phyloP scores from a whole-genome alignment of 495 filamentous ascomycete species.

The Tuber calosporum region DNA sequence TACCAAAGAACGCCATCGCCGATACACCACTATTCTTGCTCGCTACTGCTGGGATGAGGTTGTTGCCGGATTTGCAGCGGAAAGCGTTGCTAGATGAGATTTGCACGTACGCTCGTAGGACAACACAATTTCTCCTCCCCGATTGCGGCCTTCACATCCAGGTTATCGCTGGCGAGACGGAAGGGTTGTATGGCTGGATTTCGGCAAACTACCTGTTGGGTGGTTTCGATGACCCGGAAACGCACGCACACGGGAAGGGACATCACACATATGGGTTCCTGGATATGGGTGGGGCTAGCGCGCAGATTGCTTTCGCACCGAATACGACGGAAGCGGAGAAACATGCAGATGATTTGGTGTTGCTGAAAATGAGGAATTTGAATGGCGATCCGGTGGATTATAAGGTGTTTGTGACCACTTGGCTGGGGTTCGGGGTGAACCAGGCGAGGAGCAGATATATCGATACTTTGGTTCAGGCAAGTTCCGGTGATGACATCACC shows the following conservation, averaged over 20 bases:
- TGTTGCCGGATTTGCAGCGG: conserved; percentile 68
- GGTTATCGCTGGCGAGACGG: conserved; percentile 93
- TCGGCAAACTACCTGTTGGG: conserved; percentile 94
- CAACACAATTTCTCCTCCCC: conserved; percentile 76
- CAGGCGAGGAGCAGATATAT: conserved; percentile 80
- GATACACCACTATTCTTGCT: conserved; percentile 91
- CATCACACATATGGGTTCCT: conserved; percentile 97
- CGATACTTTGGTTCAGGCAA: conserved; percentile 57
- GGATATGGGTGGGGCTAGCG: conserved; percentile 96
- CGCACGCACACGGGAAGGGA: conserved; percentile 66
- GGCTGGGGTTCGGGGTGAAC: conserved; percentile 93
- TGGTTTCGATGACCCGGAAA: conserved; percentile 75
- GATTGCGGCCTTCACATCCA: conserved; percentile 89
- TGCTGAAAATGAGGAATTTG: conserved; percentile 74
- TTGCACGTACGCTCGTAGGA: conserved; percentile 71
- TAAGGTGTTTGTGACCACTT: conserved; percentile 86
- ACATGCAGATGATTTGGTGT: conserved; percentile 80
- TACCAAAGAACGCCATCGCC: conserved; percentile 69
- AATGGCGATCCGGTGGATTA: conserved; percentile 71
- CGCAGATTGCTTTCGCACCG: conserved; percentile 94
- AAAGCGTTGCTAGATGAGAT: conserved; percentile 65
- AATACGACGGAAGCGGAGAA: conserved; percentile 85
- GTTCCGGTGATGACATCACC: conserved; percentile 47
- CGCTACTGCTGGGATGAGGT: conserved; percentile 92
- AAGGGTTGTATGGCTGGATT: conserved; percentile 97